Evolutionary conservation across 2,329 filamentous ascomycete species (phyloP), one percentile per base, ranked within the genome.

Genomic region (Scedosporium dehoogii): DNA sequence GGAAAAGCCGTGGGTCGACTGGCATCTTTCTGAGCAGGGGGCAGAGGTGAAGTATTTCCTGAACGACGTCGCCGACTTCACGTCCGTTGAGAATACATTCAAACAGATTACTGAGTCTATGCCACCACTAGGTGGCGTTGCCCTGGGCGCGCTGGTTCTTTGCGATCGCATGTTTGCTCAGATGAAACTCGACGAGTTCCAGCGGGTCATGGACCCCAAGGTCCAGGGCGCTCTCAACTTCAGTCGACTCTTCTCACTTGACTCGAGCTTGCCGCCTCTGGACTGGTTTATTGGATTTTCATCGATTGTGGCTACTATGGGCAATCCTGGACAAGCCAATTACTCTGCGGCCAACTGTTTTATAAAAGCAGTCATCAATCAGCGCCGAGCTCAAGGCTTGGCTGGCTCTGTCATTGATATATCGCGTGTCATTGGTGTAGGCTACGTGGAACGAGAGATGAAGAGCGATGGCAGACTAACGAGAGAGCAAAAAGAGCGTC

Each of bases 321-420:
- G 71, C 6, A 68, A 70, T 21, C 64, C 67, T 5, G 69, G 67
- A 0, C 75, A 76, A 63, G 68, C 70, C 51, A 76, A 75, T 64
- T 76, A 78, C 64, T 66, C 70, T 3, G 72, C 74, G 0, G 75
- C 71, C 16, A 79, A 77, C 65, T 70, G 72, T 9, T 80, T 74
- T 67, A 66, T 77, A 41, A 73, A 78, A 42, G 68, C 72, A 4
- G 72, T 79, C 27, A 73, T 70, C 3, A 71, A 72, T 16, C 75
- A 74, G 60, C 73, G 78, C 10, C 65, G 69, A 4, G 61, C 62
- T 0, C 66, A 66, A 2, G 75, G 74, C 3, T 69, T 79, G 5
- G 69, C 75, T 0, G 78, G 73, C 3, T 72, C 73, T 0, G 66
- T 69, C 12, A 71, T 81, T 1, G 69, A 81, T 63, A 70, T 81